Base-by-base conservation (phyloP, 2,329 filamentous ascomycete species). In the Trichoderma atroviride region DNA sequence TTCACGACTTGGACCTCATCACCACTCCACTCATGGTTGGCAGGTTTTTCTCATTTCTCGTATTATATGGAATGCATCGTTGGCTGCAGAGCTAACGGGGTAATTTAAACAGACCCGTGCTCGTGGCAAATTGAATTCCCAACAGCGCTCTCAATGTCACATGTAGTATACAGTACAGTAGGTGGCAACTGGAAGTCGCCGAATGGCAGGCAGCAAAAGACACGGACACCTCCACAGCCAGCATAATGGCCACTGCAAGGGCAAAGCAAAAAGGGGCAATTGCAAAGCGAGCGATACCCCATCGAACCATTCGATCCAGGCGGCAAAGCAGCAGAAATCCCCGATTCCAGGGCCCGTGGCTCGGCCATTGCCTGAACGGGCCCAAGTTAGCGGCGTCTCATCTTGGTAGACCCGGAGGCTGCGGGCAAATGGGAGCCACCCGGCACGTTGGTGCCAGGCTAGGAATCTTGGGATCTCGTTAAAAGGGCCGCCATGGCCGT, bases 291-390 rank as follows among this genome's bases (percentile, higher is more conserved):
- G 40, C 40, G 16, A 43, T 43, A n/a, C 40, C 40, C 5, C 31
- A 31, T 27, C 52, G 24, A 53, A 33, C 22, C 14, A 13, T 27
- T 24, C 24, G 33, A 24, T 66, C 62, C 53, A 66, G 52, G 53
- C 53, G 27, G 55, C 29, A 35, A n/a, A 16, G 24, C 29, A 47
- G 35, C 4, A 47, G 52, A 35, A 16, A 47, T 65, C 24, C 29
- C 16, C 37, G 47, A 37, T 19, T 52, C 19, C 53, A 65, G 62
- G 53, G 52, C 52, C 55, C 53, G 40, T 66, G 63, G 63, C 63
- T 66, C 63, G 66, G 66, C 66, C 50, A 56, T 69, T 69, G 50
- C 66, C 66, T 56, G 58, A 63, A 69, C 19, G 35, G 50, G 66
- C 35, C 53, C 29, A 11, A 33, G 16, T 55, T 68, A 43, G 47